Base-by-base conservation (phyloP, 192 early-diverging fungal genomes). In the Coemansia sp. region DNA sequence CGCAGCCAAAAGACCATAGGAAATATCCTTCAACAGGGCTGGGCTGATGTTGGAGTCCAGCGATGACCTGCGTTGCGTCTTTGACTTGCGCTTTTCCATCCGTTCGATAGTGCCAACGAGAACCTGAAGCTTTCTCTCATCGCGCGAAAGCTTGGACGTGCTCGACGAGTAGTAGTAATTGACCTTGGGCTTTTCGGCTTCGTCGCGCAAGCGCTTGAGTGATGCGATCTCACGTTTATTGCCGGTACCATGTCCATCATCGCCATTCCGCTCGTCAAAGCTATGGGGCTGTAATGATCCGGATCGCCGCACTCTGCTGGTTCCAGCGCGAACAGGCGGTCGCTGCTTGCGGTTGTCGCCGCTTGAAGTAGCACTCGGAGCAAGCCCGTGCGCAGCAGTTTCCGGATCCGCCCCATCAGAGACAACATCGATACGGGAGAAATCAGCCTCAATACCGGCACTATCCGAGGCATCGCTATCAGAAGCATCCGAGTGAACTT, bases 81-180 rank as follows among this genome's bases (percentile, higher is more conserved):
- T 84, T 38, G 76, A 77, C 34, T 66, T 75, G 46, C 80, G 76
- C 70, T 86, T 83, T 41, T 90, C 89, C 66, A 88, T 71, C 54
- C 82, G 83, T 52, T 86, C 81, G 48, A 90, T 84, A 0, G 87
- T 83, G 5, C 80, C 80, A 74, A 90, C 76, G 36, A 88, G 66
- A 14, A 80, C 83, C 59, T 89, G 87, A 54, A 90, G 82, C 63
- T 90, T 90, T 33, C 87, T 83, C 59, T 90, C 89, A 40, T 90
- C 89, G 14, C 89, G 74, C 14, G 87, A 87, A 60, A 90, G 64
- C 64, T 72, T 72, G 14, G 78, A 71, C 41, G 73, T 61, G 15
- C 52, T 74, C 19, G 78, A 75, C 43, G 78, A 75, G 22, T 68
- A 75, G 19, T 81, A 75, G 41, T 81, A 81, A 65, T 81, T 81